A percentile compares a stretch with the other conserved stretches of the same genome.
Conservation (phyloP, 2,329 filamentous ascomycete species). For the Penicillium palitans region DNA sequence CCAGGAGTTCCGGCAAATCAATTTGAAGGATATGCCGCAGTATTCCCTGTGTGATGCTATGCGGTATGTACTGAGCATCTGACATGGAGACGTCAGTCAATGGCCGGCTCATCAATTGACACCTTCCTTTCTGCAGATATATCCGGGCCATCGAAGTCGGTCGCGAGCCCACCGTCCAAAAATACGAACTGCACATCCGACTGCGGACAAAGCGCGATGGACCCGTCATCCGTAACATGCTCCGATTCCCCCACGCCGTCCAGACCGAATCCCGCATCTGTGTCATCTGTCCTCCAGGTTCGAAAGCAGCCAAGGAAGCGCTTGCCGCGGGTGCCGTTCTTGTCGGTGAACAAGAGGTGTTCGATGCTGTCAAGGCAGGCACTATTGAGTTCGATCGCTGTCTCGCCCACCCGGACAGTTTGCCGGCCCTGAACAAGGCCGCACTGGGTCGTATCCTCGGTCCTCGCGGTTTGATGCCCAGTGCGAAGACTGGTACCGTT, state of each 20-base stretch:
- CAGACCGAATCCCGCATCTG: conserved; percentile 85
- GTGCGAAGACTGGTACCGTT: conserved; percentile 81
- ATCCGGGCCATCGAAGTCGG: conserved; percentile 92
- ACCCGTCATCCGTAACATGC: conserved; percentile 79
- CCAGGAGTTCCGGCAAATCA: conserved; percentile 63
- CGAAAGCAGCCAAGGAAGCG: conserved; percentile 71
- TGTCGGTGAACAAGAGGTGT: conserved; percentile 82
- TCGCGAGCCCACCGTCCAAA: conserved; percentile 67
- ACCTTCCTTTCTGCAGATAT: conserved; percentile 60
- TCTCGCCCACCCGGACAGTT: conserved; percentile 77
- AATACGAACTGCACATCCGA: conserved; percentile 87
- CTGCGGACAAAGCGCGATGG: conserved; percentile 83
- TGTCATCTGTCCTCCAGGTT: conserved; percentile 85
- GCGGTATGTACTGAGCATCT: conserved; percentile 52
- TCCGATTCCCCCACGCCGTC: conserved; percentile 85
- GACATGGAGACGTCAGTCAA: neutral
- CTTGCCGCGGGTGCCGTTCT: conserved; percentile 74
- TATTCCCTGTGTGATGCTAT: conserved; percentile 90
- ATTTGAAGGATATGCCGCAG: conserved; percentile 66
- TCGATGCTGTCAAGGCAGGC: conserved; percentile 73
- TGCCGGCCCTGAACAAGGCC: conserved; percentile 77
- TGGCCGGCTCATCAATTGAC: conserved; percentile 6
- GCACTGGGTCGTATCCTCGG: conserved; percentile 78
- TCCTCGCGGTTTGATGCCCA: conserved; percentile 91
- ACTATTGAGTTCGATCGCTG: conserved; percentile 85